Conservation (phyloP, 140 eudicot species). For the Anethum foeniculum region DNA sequence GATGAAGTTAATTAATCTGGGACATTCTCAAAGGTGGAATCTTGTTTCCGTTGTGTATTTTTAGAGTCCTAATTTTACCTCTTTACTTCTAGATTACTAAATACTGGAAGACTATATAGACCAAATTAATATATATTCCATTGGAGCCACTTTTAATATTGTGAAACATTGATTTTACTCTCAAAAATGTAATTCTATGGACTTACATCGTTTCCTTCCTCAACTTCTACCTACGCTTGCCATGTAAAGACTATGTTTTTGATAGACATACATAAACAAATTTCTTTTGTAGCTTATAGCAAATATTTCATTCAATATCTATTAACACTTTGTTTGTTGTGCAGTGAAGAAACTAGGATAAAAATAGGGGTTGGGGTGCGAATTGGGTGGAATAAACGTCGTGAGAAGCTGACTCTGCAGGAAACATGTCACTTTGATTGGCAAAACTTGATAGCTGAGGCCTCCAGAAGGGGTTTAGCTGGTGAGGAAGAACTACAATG, state of each 20-base stretch:
- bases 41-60: constrained; percentile 8
- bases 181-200: not conserved
- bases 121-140: not conserved
- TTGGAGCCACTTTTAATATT: not conserved
- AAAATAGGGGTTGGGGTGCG: constrained; percentile 71
- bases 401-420: constrained; percentile 39
- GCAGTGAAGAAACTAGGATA: constrained; percentile 61
- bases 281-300: not conserved
- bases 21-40: constrained; percentile 76
- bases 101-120: not conserved
- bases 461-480: constrained; percentile 55
- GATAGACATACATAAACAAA: not conserved
- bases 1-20: constrained; percentile 59
- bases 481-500: constrained; percentile 84
- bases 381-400: constrained; percentile 58
- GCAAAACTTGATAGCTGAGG: constrained; percentile 64
- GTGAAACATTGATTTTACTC: not conserved
- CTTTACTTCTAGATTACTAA: not conserved
- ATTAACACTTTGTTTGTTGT: constrained; percentile 1
- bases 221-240: not conserved
- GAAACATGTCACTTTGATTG: constrained; percentile 59
- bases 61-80: not conserved
- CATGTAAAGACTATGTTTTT: not conserved
- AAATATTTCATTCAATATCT: not conserved
- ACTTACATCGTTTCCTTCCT: not conserved